A percentile compares a stretch with the other conserved stretches of the same genome.
These are phyloP conservation scores for Microcyclospora pomicola DNA, from an alignment of 2,329 filamentous ascomycete genomes.

Conservation along the genomic window DNA sequence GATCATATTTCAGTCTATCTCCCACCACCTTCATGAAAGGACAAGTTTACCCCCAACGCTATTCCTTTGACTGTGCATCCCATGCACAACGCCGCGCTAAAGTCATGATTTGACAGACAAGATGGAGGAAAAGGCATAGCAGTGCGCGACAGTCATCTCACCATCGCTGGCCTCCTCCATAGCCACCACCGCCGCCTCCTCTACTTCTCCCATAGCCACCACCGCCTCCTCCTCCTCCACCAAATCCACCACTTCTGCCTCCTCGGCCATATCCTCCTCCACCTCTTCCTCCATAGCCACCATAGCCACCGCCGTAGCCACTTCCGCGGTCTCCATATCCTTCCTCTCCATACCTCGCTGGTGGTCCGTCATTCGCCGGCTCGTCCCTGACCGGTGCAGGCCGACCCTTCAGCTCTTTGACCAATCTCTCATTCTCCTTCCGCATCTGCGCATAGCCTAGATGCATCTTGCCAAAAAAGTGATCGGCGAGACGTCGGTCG, in stretches of 20 bases:
- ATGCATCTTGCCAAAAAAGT: slow-evolving; percentile 99
- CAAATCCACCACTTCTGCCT: slow-evolving; percentile 9
- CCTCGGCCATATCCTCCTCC: slow-evolving; percentile 8
- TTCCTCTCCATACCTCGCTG: slow-evolving; percentile 28
- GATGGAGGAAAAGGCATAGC: too few species aligned
- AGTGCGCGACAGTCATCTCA: too few species aligned
- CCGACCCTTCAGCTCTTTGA: slow-evolving; percentile 69
- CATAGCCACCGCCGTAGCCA: slow-evolving; percentile 9
- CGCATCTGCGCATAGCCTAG: slow-evolving; percentile 96
- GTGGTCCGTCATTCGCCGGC: slow-evolving; percentile 17
- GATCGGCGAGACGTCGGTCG: slow-evolving; percentile 81
- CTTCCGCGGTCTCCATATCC: slow-evolving; percentile 29
- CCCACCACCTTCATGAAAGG: too few species aligned
- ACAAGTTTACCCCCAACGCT: too few species aligned
- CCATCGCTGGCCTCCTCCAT: too few species aligned
- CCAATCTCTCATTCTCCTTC: slow-evolving; percentile 77
- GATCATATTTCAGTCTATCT: too few species aligned
- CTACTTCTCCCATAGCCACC: slow-evolving; percentile 2
- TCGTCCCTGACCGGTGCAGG: slow-evolving; percentile 45
- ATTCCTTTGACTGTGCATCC: too few species aligned
- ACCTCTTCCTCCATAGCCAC: slow-evolving; percentile 7
- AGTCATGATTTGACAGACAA: too few species aligned
- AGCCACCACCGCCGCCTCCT: too few species aligned
- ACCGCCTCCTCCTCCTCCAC: slow-evolving; percentile 10
- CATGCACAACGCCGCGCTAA: too few species aligned